Conservation (phyloP, 2,329 filamentous ascomycete species). For the Calonectria pseudoreteaudii region DNA sequence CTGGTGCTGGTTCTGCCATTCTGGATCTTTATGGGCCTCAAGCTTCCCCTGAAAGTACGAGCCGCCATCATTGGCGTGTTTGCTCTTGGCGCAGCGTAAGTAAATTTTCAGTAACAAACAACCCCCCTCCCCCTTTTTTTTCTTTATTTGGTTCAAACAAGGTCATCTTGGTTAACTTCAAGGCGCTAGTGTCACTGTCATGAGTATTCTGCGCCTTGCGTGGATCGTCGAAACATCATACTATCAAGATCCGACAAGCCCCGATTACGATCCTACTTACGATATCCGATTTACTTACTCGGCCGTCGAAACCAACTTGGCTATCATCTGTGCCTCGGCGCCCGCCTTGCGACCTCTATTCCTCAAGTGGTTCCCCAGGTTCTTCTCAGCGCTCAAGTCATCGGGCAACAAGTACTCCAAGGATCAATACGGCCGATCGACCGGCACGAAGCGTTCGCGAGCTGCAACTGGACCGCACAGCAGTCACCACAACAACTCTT, state of each 20-base stretch:
- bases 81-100: constrained; percentile 51
- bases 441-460: constrained; percentile 27
- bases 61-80: constrained; percentile 55
- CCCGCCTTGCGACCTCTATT: constrained; percentile 51
- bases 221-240: constrained; percentile 39
- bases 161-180: not conserved
- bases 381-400: constrained; percentile 43
- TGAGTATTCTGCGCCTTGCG: constrained; percentile 49
- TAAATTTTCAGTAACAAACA: not conserved
- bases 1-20: constrained; percentile 54
- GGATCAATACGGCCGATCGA: constrained; percentile 25
- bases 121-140: too few relatives aligned
- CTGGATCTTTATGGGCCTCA: constrained; percentile 54
- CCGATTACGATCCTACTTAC: constrained; percentile 38
- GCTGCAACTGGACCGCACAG: constrained; percentile 8
- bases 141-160: too few relatives aligned
- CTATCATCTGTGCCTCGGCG: constrained; percentile 51
- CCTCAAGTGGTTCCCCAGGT: constrained; percentile 47
- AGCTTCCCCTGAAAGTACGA: constrained; percentile 51
- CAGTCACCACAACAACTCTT: constrained; percentile 29
- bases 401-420: constrained; percentile 28
- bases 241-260: constrained; percentile 10
- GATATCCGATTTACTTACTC: constrained; percentile 49
- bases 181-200: constrained; percentile 45
- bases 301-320: constrained; percentile 51